phyloP scores from a whole-genome alignment of 371 early-diverging fungal species.

The Mycotypha africana region DNA sequence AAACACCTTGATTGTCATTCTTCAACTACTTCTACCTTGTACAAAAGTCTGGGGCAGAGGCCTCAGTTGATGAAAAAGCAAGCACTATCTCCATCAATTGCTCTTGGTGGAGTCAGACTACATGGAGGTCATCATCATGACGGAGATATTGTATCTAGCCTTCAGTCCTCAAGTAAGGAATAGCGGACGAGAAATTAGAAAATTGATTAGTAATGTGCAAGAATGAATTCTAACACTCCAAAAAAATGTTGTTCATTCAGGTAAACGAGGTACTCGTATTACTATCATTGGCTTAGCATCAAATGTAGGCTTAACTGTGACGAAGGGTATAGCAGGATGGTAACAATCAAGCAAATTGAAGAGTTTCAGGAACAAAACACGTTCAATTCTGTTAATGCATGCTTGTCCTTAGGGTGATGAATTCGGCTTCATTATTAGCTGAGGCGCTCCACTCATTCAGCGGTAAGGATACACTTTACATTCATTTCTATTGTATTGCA shows the following conservation, averaged over 20 bases:
- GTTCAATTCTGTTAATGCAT: too few species aligned
- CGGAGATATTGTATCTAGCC: conserved; percentile 9
- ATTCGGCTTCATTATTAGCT: conserved; percentile 67
- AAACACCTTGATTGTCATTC: too few species aligned
- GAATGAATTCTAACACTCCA: too few species aligned
- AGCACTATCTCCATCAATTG: too few species aligned
- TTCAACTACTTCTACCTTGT: too few species aligned
- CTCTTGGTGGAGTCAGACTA: conserved; percentile 8
- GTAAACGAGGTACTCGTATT: conserved; percentile 53
- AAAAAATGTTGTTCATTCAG: conserved; percentile 9
- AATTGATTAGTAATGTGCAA: not conserved
- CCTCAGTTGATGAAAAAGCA: too few species aligned
- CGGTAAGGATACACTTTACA: conserved; percentile 22
- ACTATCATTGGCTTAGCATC: conserved; percentile 61
- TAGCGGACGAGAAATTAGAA: not conserved
- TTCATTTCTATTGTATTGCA: too few species aligned
- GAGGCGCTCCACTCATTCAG: conserved; percentile 67
- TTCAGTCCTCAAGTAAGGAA: conserved; percentile 15
- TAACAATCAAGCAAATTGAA: conserved; percentile 6
- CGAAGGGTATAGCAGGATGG: conserved; percentile 68
- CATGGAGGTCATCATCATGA: conserved; percentile 21
- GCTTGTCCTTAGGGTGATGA: conserved; percentile 53
- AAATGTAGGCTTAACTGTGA: conserved; percentile 56
- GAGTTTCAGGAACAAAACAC: not conserved
- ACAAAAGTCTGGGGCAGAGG: too few species aligned